Conservation (phyloP, 352 stramenopile genomes). For the Phytophthora ramorum region DNA sequence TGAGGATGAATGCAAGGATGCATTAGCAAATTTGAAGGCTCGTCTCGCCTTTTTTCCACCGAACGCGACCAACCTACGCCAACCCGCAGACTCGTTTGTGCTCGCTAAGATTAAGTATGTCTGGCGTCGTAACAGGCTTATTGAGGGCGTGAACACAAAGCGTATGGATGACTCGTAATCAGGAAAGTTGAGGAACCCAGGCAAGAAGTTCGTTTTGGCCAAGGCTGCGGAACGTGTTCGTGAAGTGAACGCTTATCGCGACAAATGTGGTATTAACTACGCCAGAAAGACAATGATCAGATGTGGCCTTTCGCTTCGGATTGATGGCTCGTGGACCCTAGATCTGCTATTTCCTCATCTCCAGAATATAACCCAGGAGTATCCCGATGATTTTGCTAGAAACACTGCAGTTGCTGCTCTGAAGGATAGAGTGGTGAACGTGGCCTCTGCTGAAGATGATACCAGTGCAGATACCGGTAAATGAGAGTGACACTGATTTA, state of each 20-base stretch:
- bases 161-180: slow-evolving; percentile 31
- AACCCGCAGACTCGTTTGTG: slow-evolving; percentile 35
- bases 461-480: too few relatives aligned
- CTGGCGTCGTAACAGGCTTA: slow-evolving; percentile 25
- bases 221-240: slow-evolving; percentile 21
- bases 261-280: slow-evolving; percentile 33
- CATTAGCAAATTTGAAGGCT: slow-evolving; percentile 4
- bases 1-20: slow-evolving; percentile 8
- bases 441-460: too few relatives aligned
- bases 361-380: too few relatives aligned
- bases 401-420: too few relatives aligned
- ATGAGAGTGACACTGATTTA: too few relatives aligned
- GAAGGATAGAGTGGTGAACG: too few relatives aligned
- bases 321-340: too few relatives aligned
- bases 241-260: slow-evolving; percentile 26
- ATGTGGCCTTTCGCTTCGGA: slow-evolving; percentile 9
- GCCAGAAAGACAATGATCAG: slow-evolving; percentile 46
- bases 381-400: too few relatives aligned
- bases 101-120: slow-evolving; percentile 41
- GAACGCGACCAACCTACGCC: slow-evolving; percentile 34
- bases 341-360: too few relatives aligned
- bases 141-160: slow-evolving; percentile 26
- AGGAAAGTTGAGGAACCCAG: slow-evolving; percentile 37
- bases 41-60: slow-evolving; percentile 18
- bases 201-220: slow-evolving; percentile 31